Evolutionary conservation across 768 basidiomycete species (phyloP).

Genomic region (Russula abietina): DNA sequence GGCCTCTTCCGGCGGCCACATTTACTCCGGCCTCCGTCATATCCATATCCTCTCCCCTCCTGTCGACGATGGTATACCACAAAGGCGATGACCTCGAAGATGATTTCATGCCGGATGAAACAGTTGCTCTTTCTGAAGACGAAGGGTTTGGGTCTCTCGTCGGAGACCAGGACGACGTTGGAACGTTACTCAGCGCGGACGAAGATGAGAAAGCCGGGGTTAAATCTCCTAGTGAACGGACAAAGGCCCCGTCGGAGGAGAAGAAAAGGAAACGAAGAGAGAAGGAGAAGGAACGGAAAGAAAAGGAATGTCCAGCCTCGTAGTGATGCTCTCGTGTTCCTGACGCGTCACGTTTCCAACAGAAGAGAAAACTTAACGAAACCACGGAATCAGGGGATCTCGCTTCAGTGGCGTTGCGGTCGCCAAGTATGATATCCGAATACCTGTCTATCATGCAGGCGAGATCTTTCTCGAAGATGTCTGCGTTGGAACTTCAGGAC

Average conservation of each 20-base stretch:
- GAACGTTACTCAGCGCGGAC: slow-evolving; percentile 40
- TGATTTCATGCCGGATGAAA: slow-evolving; percentile 67
- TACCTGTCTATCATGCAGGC: slow-evolving; percentile 63
- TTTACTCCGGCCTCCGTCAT: neutral
- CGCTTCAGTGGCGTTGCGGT: slow-evolving; percentile 49
- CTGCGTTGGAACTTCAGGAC: slow-evolving; percentile 75
- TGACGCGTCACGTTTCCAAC: slow-evolving; percentile 18
- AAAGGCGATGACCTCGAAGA: slow-evolving; percentile 79
- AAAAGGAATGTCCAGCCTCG: slow-evolving; percentile 41
- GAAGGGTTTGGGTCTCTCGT: slow-evolving; percentile 35
- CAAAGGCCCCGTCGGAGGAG: slow-evolving; percentile 32
- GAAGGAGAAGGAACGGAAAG: slow-evolving; percentile 66
- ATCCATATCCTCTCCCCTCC: neutral
- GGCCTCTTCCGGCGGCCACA: neutral
- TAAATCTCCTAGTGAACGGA: slow-evolving; percentile 26
- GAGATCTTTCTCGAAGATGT: slow-evolving; percentile 62
- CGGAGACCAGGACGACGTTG: slow-evolving; percentile 33
- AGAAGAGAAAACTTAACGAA: slow-evolving; percentile 65
- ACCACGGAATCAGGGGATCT: slow-evolving; percentile 34
- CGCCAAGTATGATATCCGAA: slow-evolving; percentile 51
- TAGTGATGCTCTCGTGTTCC: slow-evolving; percentile 1
- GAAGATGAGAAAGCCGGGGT: slow-evolving; percentile 35
- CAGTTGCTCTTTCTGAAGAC: slow-evolving; percentile 57
- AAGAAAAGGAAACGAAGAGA: slow-evolving; percentile 72
- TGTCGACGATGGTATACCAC: slow-evolving; percentile 33